Evolutionary conservation across 2,329 filamentous ascomycete genomes (phyloP).

Genomic region (Exserohilum rostratum): DNA sequence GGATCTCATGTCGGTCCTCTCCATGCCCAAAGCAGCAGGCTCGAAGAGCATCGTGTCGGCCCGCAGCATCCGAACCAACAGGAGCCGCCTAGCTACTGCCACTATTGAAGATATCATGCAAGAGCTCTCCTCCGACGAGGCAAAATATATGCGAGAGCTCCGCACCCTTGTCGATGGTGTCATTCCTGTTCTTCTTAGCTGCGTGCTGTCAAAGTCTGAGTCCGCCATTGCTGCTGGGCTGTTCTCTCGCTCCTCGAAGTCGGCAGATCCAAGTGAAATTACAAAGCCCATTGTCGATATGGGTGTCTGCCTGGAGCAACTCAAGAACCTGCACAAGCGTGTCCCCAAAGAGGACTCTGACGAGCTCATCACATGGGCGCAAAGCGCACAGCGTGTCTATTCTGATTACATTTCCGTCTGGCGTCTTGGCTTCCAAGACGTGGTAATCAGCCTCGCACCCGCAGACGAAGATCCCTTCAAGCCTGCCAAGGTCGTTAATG

Average conservation of each 20-base stretch:
- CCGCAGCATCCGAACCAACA: slow-evolving; percentile 76
- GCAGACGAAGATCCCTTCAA: slow-evolving; percentile 67
- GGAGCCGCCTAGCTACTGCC: slow-evolving; percentile 68
- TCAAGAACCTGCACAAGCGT: slow-evolving; percentile 79
- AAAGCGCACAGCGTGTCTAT: slow-evolving; percentile 78
- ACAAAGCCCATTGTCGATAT: slow-evolving; percentile 92
- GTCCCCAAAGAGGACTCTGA: slow-evolving; percentile 77
- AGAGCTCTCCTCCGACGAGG: slow-evolving; percentile 83
- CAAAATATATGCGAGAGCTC: slow-evolving; percentile 86
- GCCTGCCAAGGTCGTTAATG: slow-evolving; percentile 42
- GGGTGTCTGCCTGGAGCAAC: slow-evolving; percentile 85
- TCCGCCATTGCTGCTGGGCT: slow-evolving; percentile 68
- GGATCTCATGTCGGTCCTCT: slow-evolving; percentile 91
- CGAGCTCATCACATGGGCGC: slow-evolving; percentile 79
- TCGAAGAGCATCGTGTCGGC: slow-evolving; percentile 75
- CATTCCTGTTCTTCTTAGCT: slow-evolving; percentile 86
- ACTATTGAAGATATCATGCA: slow-evolving; percentile 77
- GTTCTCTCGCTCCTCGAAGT: slow-evolving; percentile 66
- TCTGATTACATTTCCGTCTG: slow-evolving; percentile 84
- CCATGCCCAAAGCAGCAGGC: slow-evolving; percentile 67
- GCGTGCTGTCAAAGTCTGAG: slow-evolving; percentile 76
- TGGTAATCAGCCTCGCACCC: slow-evolving; percentile 90
- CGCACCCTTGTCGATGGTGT: slow-evolving; percentile 94
- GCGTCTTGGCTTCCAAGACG: slow-evolving; percentile 91
- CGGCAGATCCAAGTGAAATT: slow-evolving; percentile 65